Evolutionary conservation across 1,284 basidiomycete species (phyloP).

Genomic region (Naganishia liquefaciens): DNA sequence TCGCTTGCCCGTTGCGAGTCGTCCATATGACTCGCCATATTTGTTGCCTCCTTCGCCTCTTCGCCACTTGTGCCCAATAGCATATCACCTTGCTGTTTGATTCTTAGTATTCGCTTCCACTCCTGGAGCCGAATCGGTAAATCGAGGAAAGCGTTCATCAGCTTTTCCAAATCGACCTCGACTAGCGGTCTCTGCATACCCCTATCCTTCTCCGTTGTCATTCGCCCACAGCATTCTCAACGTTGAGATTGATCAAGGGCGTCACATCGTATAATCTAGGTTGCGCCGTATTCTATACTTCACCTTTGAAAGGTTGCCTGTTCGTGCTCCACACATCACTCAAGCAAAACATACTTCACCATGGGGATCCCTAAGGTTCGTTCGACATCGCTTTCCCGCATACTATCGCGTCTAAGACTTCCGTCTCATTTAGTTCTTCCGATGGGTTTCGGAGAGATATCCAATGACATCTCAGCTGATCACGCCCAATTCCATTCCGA

Average conservation of each 20-base stretch:
- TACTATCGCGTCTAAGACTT: not conserved
- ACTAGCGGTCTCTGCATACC: conserved; percentile 6
- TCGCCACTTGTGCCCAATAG: conserved; percentile 4
- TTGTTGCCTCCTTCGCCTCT: not conserved
- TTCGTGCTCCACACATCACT: no score
- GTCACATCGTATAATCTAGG: not conserved
- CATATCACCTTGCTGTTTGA: conserved; percentile 27
- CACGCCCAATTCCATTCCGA: conserved; percentile 74
- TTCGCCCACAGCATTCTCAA: no score
- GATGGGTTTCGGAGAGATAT: conserved; percentile 79
- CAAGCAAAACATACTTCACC: conserved; percentile 1
- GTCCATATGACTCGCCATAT: not conserved
- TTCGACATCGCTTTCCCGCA: not conserved
- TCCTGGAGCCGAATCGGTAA: not conserved
- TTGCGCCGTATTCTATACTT: not conserved
- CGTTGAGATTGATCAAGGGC: conserved; percentile 1
- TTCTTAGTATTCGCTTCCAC: conserved; percentile 11
- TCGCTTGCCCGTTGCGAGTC: no score
- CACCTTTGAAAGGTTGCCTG: no score
- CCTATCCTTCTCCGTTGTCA: conserved; percentile 5
- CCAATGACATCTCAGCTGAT: conserved; percentile 97
- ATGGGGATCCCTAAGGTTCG: conserved; percentile 28
- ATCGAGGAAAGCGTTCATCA: not conserved
- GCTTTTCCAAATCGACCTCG: conserved; percentile 3
- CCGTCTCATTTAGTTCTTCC: conserved; percentile 56